Conservation (phyloP, 495 filamentous ascomycete species). For the Neurospora sp. region DNA sequence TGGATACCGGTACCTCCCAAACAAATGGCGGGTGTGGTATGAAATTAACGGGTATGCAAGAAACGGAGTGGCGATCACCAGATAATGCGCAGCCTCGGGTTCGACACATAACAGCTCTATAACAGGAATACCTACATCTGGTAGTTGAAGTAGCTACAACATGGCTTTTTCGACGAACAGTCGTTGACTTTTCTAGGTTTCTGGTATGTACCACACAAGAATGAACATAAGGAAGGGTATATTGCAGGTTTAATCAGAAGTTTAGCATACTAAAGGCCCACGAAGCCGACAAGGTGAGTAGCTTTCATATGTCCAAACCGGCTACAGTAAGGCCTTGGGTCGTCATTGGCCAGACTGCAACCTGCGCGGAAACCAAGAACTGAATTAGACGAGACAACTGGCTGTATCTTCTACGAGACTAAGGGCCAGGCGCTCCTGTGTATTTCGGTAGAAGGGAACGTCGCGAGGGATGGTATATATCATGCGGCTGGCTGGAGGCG, state of each 20-base stretch:
- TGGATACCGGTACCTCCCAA: not conserved
- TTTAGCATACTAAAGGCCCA: not conserved
- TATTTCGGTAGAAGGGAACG: not conserved
- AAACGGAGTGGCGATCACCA: not conserved
- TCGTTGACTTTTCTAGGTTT: not conserved
- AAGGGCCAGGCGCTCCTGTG: not conserved
- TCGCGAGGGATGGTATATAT: not conserved
- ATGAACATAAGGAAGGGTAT: not conserved
- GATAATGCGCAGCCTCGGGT: not conserved
- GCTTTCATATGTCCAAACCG: not conserved
- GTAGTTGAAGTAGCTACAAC: not conserved
- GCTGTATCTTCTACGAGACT: not conserved
- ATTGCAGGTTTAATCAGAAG: not conserved
- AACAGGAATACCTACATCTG: not conserved
- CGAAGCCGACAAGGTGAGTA: not conserved
- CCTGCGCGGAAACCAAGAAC: not conserved
- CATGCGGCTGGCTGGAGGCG: not conserved
- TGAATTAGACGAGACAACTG: not conserved
- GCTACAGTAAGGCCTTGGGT: not conserved
- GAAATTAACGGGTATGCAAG: not conserved
- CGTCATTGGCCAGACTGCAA: not conserved
- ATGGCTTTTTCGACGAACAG: not conserved
- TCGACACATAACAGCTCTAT: not conserved
- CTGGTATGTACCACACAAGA: not conserved
- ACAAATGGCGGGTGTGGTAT: not conserved